Evolutionary conservation across 352 stramenopile species (phyloP), one percentile per base, ranked within the genome.

Genomic region (Globisporangium recalcitrans): DNA sequence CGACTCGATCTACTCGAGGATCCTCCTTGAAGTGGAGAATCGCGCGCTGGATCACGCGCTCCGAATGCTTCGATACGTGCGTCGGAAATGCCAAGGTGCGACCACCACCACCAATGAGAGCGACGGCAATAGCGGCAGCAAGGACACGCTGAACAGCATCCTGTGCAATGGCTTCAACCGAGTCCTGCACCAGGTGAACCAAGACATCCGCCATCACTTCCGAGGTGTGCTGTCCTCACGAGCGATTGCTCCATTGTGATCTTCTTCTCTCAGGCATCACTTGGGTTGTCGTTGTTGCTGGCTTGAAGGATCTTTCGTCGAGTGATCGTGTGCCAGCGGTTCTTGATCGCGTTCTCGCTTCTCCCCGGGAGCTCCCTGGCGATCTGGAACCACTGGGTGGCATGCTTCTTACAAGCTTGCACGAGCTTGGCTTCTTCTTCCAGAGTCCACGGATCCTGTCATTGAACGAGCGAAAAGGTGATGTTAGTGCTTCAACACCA

Each of bases 1-100:
- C 32, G 82, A 93, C 65, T 69, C 82, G 16, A 85, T 93, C 24
- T 90, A 90, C 65, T 85, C 75, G 1, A 76, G 85, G 4, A 84
- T 91, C 42, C 68, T 91, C 36, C 40, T 88, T 16, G 85, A 93
- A 48, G 73, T 93, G 29, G 85, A 93, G 58, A 71, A 68, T 22
- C 68, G 64, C 47, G 62, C 75, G 11, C 71, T 93, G 2, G 80
- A 91, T 26, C 62, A 74, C 36, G 80, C 68, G 3, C 60, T 91
- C 27, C 67, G 75, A 4, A 93, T 91, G 82, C 71, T 91, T 31
- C 80, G 85, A 11, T 93, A 78, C 54, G 52, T 90, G 53, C 80
- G 82, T 11, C 77, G 85, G 6, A 91, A 88, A 58, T 89, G 81
- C 64, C 64, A 46, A 26, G 13, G 26, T 16, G 47, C 63, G 27